Evolutionary conservation across 2,329 filamentous ascomycete genomes (phyloP).

Genomic region (Paecilomyces fulvus): DNA sequence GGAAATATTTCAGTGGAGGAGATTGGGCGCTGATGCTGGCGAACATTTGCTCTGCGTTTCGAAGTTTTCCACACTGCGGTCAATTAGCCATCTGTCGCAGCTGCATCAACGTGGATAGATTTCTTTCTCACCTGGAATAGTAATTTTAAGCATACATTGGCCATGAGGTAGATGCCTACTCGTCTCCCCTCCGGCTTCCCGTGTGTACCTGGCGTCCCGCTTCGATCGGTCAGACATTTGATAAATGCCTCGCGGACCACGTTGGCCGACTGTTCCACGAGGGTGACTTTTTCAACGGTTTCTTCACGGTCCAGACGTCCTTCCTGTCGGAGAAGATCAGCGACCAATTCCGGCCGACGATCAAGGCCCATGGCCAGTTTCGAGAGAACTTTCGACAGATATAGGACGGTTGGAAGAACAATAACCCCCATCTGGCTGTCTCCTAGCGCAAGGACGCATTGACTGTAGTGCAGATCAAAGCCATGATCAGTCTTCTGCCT

Average conservation of each 20-base stretch:
- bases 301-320: conserved; percentile 43
- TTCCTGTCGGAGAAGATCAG: conserved; percentile 45
- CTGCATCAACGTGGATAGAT: not conserved
- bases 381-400: conserved; percentile 70
- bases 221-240: conserved; percentile 75
- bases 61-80: conserved; percentile 64
- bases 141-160: conserved; percentile 81
- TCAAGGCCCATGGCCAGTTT: conserved; percentile 78
- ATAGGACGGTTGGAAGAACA: conserved; percentile 74
- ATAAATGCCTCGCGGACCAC: conserved; percentile 86
- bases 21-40: conserved; percentile 78
- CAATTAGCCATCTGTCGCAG: not conserved
- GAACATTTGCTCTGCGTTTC: conserved; percentile 80
- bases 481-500: conserved; percentile 2
- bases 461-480: conserved; percentile 40
- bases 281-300: conserved; percentile 62
- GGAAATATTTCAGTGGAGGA: conserved; percentile 71
- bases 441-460: conserved; percentile 72
- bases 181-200: conserved; percentile 75
- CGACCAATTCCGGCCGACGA: conserved; percentile 67
- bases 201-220: conserved; percentile 50
- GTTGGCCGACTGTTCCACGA: conserved; percentile 82
- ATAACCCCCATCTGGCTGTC: conserved; percentile 72
- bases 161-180: conserved; percentile 80
- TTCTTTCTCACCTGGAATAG: conserved; percentile 62